phyloP scores from a whole-genome alignment of 2,329 filamentous ascomycete species.

The Fusarium hostae region DNA sequence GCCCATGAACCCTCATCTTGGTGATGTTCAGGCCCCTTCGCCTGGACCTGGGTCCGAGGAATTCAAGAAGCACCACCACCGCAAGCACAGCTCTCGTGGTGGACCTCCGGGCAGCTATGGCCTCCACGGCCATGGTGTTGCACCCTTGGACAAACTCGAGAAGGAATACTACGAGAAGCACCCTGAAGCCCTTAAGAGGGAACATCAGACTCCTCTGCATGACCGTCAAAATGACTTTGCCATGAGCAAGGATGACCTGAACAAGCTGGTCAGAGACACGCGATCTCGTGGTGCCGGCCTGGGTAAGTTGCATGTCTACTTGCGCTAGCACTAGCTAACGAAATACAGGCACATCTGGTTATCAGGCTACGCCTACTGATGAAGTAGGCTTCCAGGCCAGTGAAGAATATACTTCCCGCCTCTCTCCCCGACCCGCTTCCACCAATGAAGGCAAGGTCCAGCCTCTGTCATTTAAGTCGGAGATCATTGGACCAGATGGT shows the following conservation, averaged over 20 bases:
- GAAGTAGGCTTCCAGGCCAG: constrained; percentile 89
- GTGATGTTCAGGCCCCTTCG: constrained; percentile 95
- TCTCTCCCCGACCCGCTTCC: constrained; percentile 69
- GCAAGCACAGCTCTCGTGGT: constrained; percentile 77
- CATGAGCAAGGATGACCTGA: constrained; percentile 88
- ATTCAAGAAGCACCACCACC: constrained; percentile 68
- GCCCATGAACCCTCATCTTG: constrained; percentile 91
- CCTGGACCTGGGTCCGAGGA: constrained; percentile 68
- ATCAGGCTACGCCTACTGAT: constrained; percentile 83
- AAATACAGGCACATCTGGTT: constrained; percentile 70
- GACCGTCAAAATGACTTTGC: constrained; percentile 77
- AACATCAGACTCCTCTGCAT: constrained; percentile 67
- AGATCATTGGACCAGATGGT: constrained; percentile 56
- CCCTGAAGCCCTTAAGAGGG: constrained; percentile 82
- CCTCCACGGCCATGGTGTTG: constrained; percentile 85
- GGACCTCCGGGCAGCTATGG: constrained; percentile 90
- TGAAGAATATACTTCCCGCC: constrained; percentile 83
- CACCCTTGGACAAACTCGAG: constrained; percentile 82
- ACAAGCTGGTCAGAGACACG: constrained; percentile 85
- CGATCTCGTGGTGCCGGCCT: constrained; percentile 63
- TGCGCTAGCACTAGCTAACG: constrained; percentile 30
- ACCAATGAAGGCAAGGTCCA: constrained; percentile 41
- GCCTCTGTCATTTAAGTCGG: constrained; percentile 45
- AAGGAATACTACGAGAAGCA: constrained; percentile 94
- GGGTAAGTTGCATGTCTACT: constrained; percentile 53